Evolutionary conservation across 116 monocot genomes (phyloP).

Genomic region (Dioscorea cayenensis): DNA sequence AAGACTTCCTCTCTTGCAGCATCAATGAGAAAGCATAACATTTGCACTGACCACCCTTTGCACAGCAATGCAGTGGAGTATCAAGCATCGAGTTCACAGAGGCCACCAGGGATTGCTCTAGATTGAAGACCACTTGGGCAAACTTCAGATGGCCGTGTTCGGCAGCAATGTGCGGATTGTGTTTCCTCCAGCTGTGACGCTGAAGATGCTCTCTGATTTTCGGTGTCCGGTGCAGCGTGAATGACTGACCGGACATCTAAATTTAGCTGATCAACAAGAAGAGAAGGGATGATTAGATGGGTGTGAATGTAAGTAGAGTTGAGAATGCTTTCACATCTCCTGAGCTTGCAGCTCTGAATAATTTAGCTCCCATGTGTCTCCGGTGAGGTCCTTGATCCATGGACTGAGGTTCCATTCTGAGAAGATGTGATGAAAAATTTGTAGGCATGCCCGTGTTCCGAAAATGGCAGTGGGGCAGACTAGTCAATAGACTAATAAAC

Average conservation of each 20-base stretch:
- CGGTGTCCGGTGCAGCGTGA: neutral
- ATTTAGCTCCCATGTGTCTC: neutral
- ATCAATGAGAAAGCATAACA: neutral
- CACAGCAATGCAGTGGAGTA: slow-evolving; percentile 32
- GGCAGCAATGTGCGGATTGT: no score
- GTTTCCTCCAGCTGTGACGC: no score
- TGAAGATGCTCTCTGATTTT: neutral
- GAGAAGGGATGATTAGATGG: neutral
- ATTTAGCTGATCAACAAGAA: neutral
- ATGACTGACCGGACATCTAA: neutral
- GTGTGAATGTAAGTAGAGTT: neutral
- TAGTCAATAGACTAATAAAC: no score
- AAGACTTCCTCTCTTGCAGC: neutral
- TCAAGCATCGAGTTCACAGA: slow-evolving; percentile 16
- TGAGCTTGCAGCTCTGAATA: neutral
- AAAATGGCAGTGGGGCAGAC: no score
- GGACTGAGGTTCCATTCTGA: no score
- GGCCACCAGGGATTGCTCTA: neutral
- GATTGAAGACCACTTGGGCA: neutral
- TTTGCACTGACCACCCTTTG: slow-evolving; percentile 10
- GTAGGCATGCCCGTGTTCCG: no score
- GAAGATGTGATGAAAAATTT: neutral
- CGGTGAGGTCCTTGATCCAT: neutral
- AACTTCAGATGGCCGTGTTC: neutral
- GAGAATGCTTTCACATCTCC: neutral